Base-by-base conservation (phyloP, 768 basidiomycete species). In the Mycena rebaudengoi region DNA sequence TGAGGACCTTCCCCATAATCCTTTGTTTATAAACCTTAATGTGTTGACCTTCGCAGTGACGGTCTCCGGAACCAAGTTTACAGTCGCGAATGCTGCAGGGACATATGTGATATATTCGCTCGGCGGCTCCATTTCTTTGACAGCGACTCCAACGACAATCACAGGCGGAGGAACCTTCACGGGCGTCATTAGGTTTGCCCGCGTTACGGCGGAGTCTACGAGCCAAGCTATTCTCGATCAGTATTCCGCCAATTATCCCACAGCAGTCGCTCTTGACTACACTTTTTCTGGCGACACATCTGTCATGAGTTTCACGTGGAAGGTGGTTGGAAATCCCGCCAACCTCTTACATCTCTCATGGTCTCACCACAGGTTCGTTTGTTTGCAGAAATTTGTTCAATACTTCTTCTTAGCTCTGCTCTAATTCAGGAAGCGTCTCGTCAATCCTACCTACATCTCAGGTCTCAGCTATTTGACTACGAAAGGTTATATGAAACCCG, bases 401-500 rank as follows among this genome's bases (percentile, higher is more conserved):
- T 12, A 25, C 5, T 7, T 6, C 26, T 59, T 60, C 53, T 59
- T 54, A 60, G n/a, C n/a, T n/a, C 60, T 60, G 55, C 58, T 62
- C 25, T 25, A 58, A 55, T 30, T 32, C 32, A 75, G 74, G 54
- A 62, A 74, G 43, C 69, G 67, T 50, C 65, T 60, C 13, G 70
- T 73, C 20, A 76, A 73, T 41, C 66, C 77, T 53, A 12, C 26
- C 61, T 18, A 71, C 66, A 21, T 66, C 54, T 18, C 65, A 68
- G 66, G 66, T 20, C 67, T 78, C 5, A 74, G 71, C 28, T 77
- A 78, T 52, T 68, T 78, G 44, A 75, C 73, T 8, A 74, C 76
- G 23, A 78, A 75, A 55, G 77, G 77, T 1, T 70, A 72, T 48
- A 78, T 77, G 76, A 76, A 77, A 59, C 75, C 75, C 2, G 71